These are phyloP conservation scores for Clavariopsis aquatica DNA, from an alignment of 495 filamentous ascomycete genomes.

Conservation along the genomic window DNA sequence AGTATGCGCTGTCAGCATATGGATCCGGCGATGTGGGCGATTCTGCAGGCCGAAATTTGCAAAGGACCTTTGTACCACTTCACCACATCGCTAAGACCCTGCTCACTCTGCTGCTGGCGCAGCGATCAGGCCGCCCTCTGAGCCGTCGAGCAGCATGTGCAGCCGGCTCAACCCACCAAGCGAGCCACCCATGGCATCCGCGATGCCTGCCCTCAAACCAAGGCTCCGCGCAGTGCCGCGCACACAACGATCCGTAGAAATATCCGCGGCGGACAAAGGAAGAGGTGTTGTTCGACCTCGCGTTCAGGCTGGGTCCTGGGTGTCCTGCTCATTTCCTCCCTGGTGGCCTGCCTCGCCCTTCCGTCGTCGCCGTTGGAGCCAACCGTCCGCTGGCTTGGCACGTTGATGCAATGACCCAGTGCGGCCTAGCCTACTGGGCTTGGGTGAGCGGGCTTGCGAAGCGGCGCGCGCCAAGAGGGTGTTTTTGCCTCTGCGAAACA, in stretches of 20 bases:
- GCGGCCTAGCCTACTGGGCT: too few species aligned
- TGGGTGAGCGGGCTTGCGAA: not conserved
- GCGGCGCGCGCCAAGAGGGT: conserved; percentile 1
- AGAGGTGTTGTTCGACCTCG: conserved; percentile 20
- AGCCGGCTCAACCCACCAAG: conserved; percentile 19
- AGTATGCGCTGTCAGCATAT: conserved; percentile 37
- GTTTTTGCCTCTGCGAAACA: conserved; percentile 34
- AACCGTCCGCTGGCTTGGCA: conserved; percentile 29
- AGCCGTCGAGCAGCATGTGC: conserved; percentile 1
- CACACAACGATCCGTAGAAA: conserved; percentile 35
- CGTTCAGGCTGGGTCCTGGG: not conserved
- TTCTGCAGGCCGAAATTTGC: conserved; percentile 41
- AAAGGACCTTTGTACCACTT: conserved; percentile 33
- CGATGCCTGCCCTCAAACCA: conserved; percentile 19
- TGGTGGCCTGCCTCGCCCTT: not conserved
- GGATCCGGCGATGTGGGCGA: conserved; percentile 34
- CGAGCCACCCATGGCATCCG: conserved; percentile 28
- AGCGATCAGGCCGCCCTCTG: not conserved
- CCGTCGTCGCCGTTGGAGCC: conserved; percentile 21
- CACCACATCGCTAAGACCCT: conserved; percentile 15
- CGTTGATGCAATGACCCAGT: conserved; percentile 14
- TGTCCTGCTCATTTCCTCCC: conserved; percentile 34
- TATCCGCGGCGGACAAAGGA: conserved; percentile 33
- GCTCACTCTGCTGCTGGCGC: not conserved
- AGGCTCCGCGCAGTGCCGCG: conserved; percentile 29